A percentile compares a stretch with the other conserved stretches of the same genome.
phyloP scores from a whole-genome alignment of 2,329 filamentous ascomycete species.

The Sclerotinia trifoliorum region DNA sequence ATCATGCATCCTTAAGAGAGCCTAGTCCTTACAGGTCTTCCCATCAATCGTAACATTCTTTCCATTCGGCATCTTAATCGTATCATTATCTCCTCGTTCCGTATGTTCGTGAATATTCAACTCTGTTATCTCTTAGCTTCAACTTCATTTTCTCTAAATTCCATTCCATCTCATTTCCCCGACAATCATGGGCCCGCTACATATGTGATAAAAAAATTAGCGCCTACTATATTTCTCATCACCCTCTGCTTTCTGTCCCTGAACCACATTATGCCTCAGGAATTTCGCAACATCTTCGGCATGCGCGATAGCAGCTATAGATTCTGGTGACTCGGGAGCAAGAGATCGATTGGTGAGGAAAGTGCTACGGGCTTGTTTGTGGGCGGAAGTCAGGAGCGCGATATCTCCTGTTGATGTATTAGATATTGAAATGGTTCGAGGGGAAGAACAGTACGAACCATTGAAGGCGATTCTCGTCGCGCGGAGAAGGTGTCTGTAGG shows the following conservation, averaged over 20 bases:
- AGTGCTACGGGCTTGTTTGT: conserved; percentile 65
- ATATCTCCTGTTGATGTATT: conserved; percentile 61
- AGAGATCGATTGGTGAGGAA: conserved; percentile 69
- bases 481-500: conserved; percentile 79
- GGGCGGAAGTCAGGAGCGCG: conserved; percentile 67
- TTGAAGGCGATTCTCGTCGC: conserved; percentile 80
- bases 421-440: neutral
- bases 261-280: conserved; percentile 80
- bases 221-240: conserved; percentile 60
- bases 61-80: conserved; percentile 62
- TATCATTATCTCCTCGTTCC: conserved; percentile 91
- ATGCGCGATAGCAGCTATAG: conserved; percentile 66
- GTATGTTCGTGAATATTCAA: conserved; percentile 87
- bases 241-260: conserved; percentile 59
- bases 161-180: neutral
- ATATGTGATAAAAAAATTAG: neutral
- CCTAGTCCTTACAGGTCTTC: conserved; percentile 25
- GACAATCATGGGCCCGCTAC: neutral
- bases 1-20: neutral
- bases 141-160: neutral
- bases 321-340: conserved; percentile 56
- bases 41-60: conserved; percentile 40
- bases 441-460: conserved; percentile 51
- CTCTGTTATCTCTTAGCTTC: conserved; percentile 51
- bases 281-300: conserved; percentile 81